Conservation (phyloP, 164 flowering plant genomes). For the Dillenia turbinata region DNA sequence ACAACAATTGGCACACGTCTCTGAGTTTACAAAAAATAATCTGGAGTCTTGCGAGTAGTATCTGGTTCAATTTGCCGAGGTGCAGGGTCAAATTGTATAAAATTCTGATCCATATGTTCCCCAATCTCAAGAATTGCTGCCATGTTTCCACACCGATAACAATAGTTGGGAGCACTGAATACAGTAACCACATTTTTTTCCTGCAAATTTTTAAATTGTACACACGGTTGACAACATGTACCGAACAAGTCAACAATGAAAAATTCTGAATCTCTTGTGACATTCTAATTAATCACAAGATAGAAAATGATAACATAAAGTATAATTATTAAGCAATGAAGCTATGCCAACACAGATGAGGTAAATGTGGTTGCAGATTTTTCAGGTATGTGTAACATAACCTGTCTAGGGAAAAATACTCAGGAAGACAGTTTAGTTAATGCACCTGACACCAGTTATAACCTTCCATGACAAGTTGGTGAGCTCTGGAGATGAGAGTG, state of each 20-base stretch:
- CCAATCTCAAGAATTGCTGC: slow-evolving; percentile 52
- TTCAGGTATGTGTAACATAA: not conserved
- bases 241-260: not conserved
- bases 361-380: too few species aligned
- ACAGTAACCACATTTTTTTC: slow-evolving; percentile 48
- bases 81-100: slow-evolving; percentile 48
- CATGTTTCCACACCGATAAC: slow-evolving; percentile 53
- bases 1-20: slow-evolving; percentile 11
- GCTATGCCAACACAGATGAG: too few species aligned
- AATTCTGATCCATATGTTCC: slow-evolving; percentile 44
- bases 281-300: too few species aligned
- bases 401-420: not conserved
- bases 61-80: slow-evolving; percentile 46
- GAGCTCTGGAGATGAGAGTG: slow-evolving; percentile 42
- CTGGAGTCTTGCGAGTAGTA: slow-evolving; percentile 46
- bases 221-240: too few species aligned
- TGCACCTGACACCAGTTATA: slow-evolving; percentile 50
- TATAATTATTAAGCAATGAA: too few species aligned
- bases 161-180: slow-evolving; percentile 48
- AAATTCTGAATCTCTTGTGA: too few species aligned
- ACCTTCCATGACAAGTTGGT: slow-evolving; percentile 65
- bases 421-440: not conserved
- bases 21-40: slow-evolving; percentile 36
- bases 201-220: slow-evolving; percentile 14
- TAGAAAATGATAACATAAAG: too few species aligned